Evolutionary conservation across 805 yeast species (phyloP), one percentile per base, ranked within the genome.

Genomic region (Maudiozyma bulderi): DNA sequence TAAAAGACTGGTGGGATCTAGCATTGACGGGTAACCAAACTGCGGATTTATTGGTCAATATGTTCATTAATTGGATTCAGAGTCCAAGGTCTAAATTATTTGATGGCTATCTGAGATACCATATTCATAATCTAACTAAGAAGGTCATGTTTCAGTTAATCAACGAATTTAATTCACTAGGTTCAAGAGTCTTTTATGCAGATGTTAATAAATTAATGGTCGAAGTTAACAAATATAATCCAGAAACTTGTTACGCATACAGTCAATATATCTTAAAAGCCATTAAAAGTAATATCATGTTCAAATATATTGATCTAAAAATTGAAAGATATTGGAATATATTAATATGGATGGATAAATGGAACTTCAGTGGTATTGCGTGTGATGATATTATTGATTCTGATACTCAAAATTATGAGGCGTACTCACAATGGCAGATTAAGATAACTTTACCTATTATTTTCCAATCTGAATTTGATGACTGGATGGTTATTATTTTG

Each of bases 321-420:
- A 82, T 91, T 40, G 75, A 72, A 10, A 81, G 80, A 58, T 89
- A 86, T 61, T 93, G 99, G 99, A 97, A 93, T 63, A 60, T 84
- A n/a, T 69, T 93, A 54, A 69, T 93, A 2, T 95, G 97, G 98
- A 86, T 91, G 95, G 96, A 93, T 62, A 82, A 84, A 56, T 79
- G 78, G 58, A 93, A 93, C 60, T 89, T 74, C 65, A 85, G 95
- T 41, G 99, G 99, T 6, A 64, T 77, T 45, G 74, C 76, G 0
- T 71, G 77, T 54, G 49, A 61, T 11, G 66, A 66, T 48, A 65
- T 73, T 14, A 54, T 65, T 20, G 72, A 67, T 8, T 54, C 53
- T 9, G 72, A 68, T 20, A 64, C 59, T 14, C 76, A 73, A 50
- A 71, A 69, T 32, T 55, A 66, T 28, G 56, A 59, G 39, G 72